A percentile compares a stretch with the other conserved stretches of the same genome.
phyloP scores from a whole-genome alignment of 2,329 filamentous ascomycete species.

The Cryphonectria radicalis region DNA sequence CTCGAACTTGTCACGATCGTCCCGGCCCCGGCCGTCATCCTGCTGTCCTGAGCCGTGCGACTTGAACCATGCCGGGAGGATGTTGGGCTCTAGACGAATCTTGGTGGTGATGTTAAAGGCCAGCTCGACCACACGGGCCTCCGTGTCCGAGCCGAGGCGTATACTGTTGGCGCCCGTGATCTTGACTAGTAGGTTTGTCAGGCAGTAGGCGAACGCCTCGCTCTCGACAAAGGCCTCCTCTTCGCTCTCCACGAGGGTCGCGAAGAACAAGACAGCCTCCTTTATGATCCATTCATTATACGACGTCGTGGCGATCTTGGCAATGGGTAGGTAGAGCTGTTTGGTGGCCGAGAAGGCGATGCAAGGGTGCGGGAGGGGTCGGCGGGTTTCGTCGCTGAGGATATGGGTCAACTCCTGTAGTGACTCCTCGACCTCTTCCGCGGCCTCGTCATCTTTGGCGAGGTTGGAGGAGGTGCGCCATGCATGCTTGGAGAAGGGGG shows the following conservation, averaged over 20 bases:
- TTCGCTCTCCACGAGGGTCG: slow-evolving; percentile 91
- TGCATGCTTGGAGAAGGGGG: slow-evolving; percentile 48
- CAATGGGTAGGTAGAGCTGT: slow-evolving; percentile 87
- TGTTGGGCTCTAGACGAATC: slow-evolving; percentile 85
- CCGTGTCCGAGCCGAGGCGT: slow-evolving; percentile 77
- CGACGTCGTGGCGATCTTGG: slow-evolving; percentile 84
- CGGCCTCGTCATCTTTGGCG: slow-evolving; percentile 62
- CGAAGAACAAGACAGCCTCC: slow-evolving; percentile 84
- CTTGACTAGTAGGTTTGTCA: slow-evolving; percentile 84
- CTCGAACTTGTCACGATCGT: slow-evolving; percentile 70
- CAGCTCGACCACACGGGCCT: slow-evolving; percentile 87
- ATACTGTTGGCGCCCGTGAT: slow-evolving; percentile 76
- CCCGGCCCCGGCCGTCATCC: slow-evolving; percentile 45
- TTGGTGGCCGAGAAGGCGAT: slow-evolving; percentile 84
- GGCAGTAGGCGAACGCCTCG: slow-evolving; percentile 78
- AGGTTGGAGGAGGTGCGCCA: slow-evolving; percentile 68
- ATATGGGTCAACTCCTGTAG: slow-evolving; percentile 70
- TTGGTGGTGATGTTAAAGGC: slow-evolving; percentile 97
- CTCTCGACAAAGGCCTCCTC: slow-evolving; percentile 94
- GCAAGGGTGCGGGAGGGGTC: slow-evolving; percentile 88
- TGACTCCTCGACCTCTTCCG: slow-evolving; percentile 64
- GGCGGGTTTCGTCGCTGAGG: slow-evolving; percentile 85
- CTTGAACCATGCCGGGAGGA: slow-evolving; percentile 91
- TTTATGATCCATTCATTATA: slow-evolving; percentile 86
- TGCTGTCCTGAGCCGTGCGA: slow-evolving; percentile 47